Base-by-base conservation (phyloP, 192 early-diverging fungal species). In the Backusella mclennaniae region DNA sequence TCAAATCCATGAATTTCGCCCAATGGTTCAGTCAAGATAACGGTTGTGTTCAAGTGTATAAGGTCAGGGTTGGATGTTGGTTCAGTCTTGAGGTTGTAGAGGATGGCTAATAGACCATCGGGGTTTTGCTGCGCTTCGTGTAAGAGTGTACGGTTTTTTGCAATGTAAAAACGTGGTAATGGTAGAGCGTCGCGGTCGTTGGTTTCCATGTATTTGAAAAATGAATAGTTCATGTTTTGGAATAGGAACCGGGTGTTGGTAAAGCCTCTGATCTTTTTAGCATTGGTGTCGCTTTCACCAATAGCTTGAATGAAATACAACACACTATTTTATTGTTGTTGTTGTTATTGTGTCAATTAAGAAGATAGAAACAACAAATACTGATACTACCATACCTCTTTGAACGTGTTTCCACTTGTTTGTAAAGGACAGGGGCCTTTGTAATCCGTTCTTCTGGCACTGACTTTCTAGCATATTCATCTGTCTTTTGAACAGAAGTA, bases 101-200 rank as follows among this genome's bases (percentile, higher is more conserved):
- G 38, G 12, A 80, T 29, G 0, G 63, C 74, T 4, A 80, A 35
- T 6, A 75, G 19, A 11, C 49, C 68, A 39, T 76, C 44, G 1
- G 53, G 73, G 7, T 76, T 44, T 15, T 76, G 35, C 2, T 59
- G 56, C 6, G 79, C 79, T 35, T 80, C 76, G 4, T 52, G 53
- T 41, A 82, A 46, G 39, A 79, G 46, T 3, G 81, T 82, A 14
- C 81, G 77, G 46, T 82, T 82, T n/a, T 79, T 78, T 41, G 73
- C 66, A 14, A 82, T 76, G 67, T 76, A 82, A 17, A 82, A 75
- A 2, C 81, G 77, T 1, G 81, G 77, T 0, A 76, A 35, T 12
- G 81, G 81, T 35, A 71, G 12, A 15, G 36, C 12, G 5, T 46
- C 41, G 14, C 29, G 29, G 21, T 71, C 14, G 19, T 15, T 19